phyloP scores from a whole-genome alignment of 2,329 filamentous ascomycete species.

The Aspergillus caelatus region DNA sequence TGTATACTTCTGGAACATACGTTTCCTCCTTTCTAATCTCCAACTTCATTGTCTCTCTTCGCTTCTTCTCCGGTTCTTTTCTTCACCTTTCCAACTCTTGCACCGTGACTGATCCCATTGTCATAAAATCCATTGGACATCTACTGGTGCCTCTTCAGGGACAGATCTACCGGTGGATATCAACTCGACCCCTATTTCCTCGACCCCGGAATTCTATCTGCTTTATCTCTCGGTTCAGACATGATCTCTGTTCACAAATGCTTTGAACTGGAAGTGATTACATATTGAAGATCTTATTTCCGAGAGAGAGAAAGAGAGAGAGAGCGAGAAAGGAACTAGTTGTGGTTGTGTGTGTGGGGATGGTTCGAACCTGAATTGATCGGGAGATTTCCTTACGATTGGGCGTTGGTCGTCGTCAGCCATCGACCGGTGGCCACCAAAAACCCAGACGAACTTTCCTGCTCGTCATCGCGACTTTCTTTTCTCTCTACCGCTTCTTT shows the following conservation, averaged over 20 bases:
- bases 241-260: no score
- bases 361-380: background rate
- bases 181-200: background rate
- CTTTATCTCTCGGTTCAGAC: background rate
- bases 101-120: background rate
- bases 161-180: background rate
- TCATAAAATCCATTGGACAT: background rate
- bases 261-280: background rate
- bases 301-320: no score
- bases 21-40: background rate
- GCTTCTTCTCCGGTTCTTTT: background rate
- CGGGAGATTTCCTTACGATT: background rate
- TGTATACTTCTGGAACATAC: background rate
- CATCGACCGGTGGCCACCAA: background rate
- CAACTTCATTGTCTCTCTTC: background rate
- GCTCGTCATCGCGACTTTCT: background rate
- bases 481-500: background rate
- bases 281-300: background rate
- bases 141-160: background rate
- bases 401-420: slow-evolving; percentile 1
- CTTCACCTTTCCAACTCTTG: background rate
- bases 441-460: background rate
- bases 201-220: background rate
- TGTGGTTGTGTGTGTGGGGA: background rate
- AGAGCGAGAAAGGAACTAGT: no score